A percentile compares a stretch with the other conserved stretches of the same genome.
These are phyloP conservation scores for Lachnum nothofagi DNA, from an alignment of 2,329 filamentous ascomycete genomes.

Conservation along the genomic window DNA sequence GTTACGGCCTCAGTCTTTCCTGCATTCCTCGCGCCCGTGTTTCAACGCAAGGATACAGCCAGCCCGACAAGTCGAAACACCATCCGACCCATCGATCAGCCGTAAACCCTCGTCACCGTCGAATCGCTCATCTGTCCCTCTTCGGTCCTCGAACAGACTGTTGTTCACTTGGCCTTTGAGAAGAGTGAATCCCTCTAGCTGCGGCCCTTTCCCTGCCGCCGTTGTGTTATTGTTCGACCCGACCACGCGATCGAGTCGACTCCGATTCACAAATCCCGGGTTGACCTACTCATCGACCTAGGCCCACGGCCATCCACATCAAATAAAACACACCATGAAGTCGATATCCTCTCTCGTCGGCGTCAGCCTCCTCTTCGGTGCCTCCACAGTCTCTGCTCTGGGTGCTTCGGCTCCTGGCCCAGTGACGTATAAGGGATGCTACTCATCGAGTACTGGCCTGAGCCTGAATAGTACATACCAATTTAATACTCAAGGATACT, in stretches of 20 bases:
- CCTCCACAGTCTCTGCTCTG: slow-evolving; percentile 13
- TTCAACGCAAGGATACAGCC: background rate
- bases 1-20: slow-evolving; percentile 15
- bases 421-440: slow-evolving; percentile 26
- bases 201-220: background rate
- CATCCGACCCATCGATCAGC: background rate
- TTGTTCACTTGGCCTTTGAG: background rate
- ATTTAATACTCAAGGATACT: slow-evolving; percentile 29
- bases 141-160: background rate
- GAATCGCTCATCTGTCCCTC: background rate
- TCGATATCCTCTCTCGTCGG: slow-evolving; percentile 16
- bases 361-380: slow-evolving; percentile 15
- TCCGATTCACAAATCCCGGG: slow-evolving; percentile 1
- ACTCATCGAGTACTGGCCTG: slow-evolving; percentile 22
- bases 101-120: background rate
- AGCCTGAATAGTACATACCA: slow-evolving; percentile 22
- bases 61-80: slow-evolving; percentile 11
- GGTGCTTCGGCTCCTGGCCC: slow-evolving; percentile 8
- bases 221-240: slow-evolving; percentile 3
- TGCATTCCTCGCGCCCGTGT: slow-evolving; percentile 9
- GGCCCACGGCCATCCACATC: slow-evolving; percentile 16
- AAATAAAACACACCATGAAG: slow-evolving; percentile 19
- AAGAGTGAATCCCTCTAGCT: background rate
- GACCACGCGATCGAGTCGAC: slow-evolving; percentile 11
- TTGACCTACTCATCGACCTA: slow-evolving; percentile 11